These are phyloP conservation scores for Batkoa obscura DNA, from an alignment of 371 early-diverging fungal species.

Conservation along the genomic window DNA sequence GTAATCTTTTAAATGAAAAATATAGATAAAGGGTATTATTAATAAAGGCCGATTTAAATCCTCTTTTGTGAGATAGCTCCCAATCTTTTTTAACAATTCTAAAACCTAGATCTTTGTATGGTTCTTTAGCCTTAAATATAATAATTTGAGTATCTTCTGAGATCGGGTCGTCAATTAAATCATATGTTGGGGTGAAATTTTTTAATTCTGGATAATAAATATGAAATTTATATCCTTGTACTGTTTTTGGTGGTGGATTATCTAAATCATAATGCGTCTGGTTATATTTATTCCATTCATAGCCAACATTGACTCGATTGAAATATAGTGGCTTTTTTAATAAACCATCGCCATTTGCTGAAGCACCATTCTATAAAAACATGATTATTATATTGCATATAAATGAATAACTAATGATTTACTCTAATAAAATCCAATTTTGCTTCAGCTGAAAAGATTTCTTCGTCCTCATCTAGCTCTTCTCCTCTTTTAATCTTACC, in stretches of 20 bases:
- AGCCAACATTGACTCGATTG: conserved; percentile 87
- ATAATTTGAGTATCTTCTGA: conserved; percentile 60
- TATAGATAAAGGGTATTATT: conserved; percentile 76
- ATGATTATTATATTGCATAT: neutral
- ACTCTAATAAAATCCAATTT: conserved; percentile 17
- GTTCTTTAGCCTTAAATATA: conserved; percentile 80
- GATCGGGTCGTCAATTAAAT: conserved; percentile 52
- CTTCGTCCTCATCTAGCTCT: conserved; percentile 62
- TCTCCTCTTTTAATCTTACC: conserved; percentile 38
- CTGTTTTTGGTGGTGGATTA: conserved; percentile 93
- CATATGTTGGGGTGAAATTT: conserved; percentile 69
- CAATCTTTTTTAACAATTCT: conserved; percentile 86
- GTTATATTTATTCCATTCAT: conserved; percentile 98
- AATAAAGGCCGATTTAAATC: conserved; percentile 80
- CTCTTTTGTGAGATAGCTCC: conserved; percentile 82
- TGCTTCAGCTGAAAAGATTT: conserved; percentile 59
- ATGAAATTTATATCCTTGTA: conserved; percentile 91
- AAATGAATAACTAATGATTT: no score
- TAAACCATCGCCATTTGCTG: conserved; percentile 53
- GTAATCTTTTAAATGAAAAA: conserved; percentile 80
- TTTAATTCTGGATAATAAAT: conserved; percentile 93
- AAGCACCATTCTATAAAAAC: neutral
- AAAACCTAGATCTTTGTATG: conserved; percentile 92
- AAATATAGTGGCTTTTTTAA: conserved; percentile 88
- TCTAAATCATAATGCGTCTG: conserved; percentile 90